These are phyloP conservation scores for Strigomonas culicis DNA, from an alignment of 208 protist genomes.

Conservation along the genomic window DNA sequence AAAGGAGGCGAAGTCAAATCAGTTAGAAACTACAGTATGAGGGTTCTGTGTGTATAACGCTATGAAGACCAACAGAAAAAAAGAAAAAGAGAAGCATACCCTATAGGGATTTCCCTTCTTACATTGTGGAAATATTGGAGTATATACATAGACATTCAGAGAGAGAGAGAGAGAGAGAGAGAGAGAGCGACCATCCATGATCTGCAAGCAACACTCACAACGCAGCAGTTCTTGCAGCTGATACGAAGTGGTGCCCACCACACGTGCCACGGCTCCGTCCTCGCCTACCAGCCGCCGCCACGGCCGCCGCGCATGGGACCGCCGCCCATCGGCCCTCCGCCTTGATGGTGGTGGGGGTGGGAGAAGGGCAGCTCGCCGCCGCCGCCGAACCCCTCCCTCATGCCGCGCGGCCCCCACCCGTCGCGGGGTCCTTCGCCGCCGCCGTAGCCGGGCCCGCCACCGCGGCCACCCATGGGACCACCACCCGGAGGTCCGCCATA, in stretches of 20 bases:
- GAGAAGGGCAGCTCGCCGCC: neutral
- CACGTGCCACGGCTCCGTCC: neutral
- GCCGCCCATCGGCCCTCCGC: neutral
- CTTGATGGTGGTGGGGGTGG: neutral
- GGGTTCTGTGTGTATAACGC: neutral
- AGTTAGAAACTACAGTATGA: neutral
- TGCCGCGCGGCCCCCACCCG: too few relatives aligned
- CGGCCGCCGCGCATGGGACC: neutral
- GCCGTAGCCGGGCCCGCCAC: neutral
- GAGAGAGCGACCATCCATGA: neutral
- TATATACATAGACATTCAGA: too few relatives aligned
- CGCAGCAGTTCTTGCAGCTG: neutral
- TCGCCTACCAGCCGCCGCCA: neutral
- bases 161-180: neutral
- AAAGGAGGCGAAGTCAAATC: neutral
- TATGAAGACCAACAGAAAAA: neutral
- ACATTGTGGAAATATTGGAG: too few relatives aligned
- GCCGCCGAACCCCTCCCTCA: neutral
- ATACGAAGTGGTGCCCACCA: neutral
- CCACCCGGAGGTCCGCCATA: too few relatives aligned
- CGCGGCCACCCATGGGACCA: constrained; percentile 2
- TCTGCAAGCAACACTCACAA: neutral
- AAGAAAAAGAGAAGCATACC: constrained; percentile 5
- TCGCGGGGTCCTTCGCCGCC: too few relatives aligned
- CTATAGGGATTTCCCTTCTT: neutral